Base-by-base conservation (phyloP, 2,329 filamentous ascomycete genomes). In the Pyricularia sp. region DNA sequence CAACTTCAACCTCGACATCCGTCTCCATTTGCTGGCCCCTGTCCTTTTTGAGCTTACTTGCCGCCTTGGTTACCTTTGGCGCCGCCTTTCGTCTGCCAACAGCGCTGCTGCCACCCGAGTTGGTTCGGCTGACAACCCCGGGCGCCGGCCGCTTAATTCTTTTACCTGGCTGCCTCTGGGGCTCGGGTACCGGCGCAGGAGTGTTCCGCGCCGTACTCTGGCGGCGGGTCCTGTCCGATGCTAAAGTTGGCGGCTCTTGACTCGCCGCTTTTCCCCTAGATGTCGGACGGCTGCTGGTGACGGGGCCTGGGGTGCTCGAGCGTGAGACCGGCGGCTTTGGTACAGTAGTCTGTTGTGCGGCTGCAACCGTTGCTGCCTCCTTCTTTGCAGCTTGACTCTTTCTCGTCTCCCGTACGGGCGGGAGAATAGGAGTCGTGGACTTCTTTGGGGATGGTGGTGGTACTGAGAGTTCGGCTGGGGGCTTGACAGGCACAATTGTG, bases 1-100 rank as follows among this genome's bases (percentile, higher is more conserved):
- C 88, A 68, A 89, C 83, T 75, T 90, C 88, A 68, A 86, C 83
- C 71, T 81, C 81, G 2, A 78, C 75, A 67, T 86, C 86, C 70
- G 82, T 79, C 69, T 83, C 82, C 14, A 74, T 75, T 76, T 76
- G 75, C 73, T 78, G 74, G 68, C 81, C 79, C 79, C 83, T 81
- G 58, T 81, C 81, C 75, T 82, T 83, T 74, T 81, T 84, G 69
- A 80, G 30, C 69, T 66, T 69, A 71, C 67, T 65, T 67, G 55
- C 33, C 65, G 33, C n/a, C 68, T 31, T 74, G 78, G 89, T 92
- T 81, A 88, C 92, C 73, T 83, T 85, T 3, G 89, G 89, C 68
- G 89, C 88, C 28, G 87, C 87, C 77, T 90, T 91, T 65, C 91
- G 85, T 79, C 88, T 90, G 70, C 90, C 90, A 69, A 92, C 88